Percentiles rank a stretch among this genome's conserved stretches.
phyloP scores from a whole-genome alignment of 148 eudicot species.

The Spergularia bocconei region DNA sequence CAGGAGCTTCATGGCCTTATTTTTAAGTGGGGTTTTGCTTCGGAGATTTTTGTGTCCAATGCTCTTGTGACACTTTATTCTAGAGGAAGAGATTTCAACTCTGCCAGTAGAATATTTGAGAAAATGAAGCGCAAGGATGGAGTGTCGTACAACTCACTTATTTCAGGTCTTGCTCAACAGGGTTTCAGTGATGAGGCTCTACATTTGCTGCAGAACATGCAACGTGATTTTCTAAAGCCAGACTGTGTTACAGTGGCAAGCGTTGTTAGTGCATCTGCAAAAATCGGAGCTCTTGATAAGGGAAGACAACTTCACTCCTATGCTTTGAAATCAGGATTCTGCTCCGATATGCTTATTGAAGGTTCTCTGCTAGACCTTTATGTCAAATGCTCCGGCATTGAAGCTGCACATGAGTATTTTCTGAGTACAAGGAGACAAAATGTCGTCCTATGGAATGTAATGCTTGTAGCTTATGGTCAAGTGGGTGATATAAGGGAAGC shows the following conservation, averaged over 20 bases:
- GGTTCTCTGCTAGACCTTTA: conserved; percentile 96
- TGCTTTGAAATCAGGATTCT: conserved; percentile 76
- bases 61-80: conserved; percentile 77
- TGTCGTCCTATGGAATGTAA: conserved; percentile 87
- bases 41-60: conserved; percentile 68
- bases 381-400: conserved; percentile 77
- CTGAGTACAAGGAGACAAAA: conserved; percentile 58
- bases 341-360: conserved; percentile 74
- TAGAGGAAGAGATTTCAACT: conserved; percentile 49
- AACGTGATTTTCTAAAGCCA: conserved; percentile 61
- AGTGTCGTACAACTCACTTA: conserved; percentile 81
- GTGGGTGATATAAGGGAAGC: conserved; percentile 63
- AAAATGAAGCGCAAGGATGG: conserved; percentile 62
- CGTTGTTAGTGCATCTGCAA: conserved; percentile 71
- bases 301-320: conserved; percentile 84
- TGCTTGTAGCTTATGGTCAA: conserved; percentile 88
- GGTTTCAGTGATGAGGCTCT: conserved; percentile 61
- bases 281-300: conserved; percentile 59
- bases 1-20: conserved; percentile 75
- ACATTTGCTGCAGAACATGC: conserved; percentile 67
- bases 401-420: conserved; percentile 67
- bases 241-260: conserved; percentile 84
- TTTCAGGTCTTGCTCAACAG: conserved; percentile 78
- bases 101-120: conserved; percentile 58
- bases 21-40: conserved; percentile 71